These are phyloP conservation scores for Plectosphaerella cucumerina DNA, from an alignment of 2,329 filamentous ascomycete species.

Conservation along the genomic window DNA sequence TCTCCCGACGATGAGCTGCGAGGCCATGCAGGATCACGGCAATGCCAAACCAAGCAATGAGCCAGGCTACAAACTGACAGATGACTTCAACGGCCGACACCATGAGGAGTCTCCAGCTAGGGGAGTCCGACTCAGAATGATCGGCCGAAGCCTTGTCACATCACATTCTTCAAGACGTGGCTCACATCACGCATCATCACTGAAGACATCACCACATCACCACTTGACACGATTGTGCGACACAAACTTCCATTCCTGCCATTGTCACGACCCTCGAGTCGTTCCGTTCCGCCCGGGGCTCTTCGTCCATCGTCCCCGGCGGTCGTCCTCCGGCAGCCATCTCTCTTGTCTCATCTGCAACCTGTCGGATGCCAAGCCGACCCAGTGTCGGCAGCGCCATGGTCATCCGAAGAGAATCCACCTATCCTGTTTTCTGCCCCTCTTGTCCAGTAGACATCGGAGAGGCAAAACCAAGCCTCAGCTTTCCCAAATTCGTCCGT, in stretches of 20 bases:
- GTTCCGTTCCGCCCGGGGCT: not conserved
- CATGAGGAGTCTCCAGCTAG: no score
- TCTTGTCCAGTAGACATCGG: slow-evolving; percentile 2
- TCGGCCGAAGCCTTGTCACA: no score
- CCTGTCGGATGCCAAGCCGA: slow-evolving; percentile 5
- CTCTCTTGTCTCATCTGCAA: slow-evolving; percentile 1
- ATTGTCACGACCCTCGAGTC: slow-evolving; percentile 6
- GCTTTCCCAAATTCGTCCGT: not conserved
- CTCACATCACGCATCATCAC: not conserved
- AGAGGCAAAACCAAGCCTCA: slow-evolving; percentile 1
- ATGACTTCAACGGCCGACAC: no score
- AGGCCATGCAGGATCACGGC: no score
- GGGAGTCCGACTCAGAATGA: no score
- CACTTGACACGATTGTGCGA: slow-evolving; percentile 1
- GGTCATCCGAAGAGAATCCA: slow-evolving; percentile 7
- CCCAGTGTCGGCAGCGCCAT: slow-evolving; percentile 3
- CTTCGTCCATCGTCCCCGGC: not conserved
- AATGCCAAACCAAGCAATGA: no score
- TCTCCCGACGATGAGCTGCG: no score
- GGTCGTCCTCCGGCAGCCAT: slow-evolving; percentile 2
- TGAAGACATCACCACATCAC: not conserved
- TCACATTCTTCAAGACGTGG: no score
- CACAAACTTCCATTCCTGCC: slow-evolving; percentile 15
- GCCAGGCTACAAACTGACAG: no score
- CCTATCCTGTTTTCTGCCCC: slow-evolving; percentile 4